Evolutionary conservation across 75 land plant genomes (phyloP).

Genomic region (Ceratopteris richardii): DNA sequence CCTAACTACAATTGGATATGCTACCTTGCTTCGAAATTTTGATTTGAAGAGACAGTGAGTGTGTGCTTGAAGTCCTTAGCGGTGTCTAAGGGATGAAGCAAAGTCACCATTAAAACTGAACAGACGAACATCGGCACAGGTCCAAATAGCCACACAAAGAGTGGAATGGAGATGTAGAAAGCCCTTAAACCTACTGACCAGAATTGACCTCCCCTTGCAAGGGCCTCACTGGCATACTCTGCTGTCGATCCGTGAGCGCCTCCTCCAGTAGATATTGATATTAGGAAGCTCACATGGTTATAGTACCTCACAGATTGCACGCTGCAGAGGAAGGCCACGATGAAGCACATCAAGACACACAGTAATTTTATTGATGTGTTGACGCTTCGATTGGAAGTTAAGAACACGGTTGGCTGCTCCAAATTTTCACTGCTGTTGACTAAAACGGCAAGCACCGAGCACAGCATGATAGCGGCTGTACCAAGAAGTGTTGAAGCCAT

Average conservation of each 20-base stretch:
- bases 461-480: slow-evolving; percentile 23
- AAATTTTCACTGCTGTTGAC: slow-evolving; percentile 5
- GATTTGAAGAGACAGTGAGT: too few species aligned
- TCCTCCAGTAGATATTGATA: slow-evolving; percentile 24
- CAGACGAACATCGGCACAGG: slow-evolving; percentile 65
- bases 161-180: slow-evolving; percentile 68
- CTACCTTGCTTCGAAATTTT: too few species aligned
- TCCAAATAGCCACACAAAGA: slow-evolving; percentile 82
- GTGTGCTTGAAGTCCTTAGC: too few species aligned
- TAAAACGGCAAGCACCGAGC: slow-evolving; percentile 16
- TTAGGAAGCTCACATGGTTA: slow-evolving; percentile 32
- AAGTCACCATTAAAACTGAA: slow-evolving; percentile 21
- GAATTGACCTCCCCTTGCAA: slow-evolving; percentile 57
- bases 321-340: slow-evolving; percentile 24
- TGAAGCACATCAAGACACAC: slow-evolving; percentile 15
- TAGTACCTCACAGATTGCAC: slow-evolving; percentile 26
- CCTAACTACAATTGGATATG: too few species aligned
- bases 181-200: slow-evolving; percentile 74
- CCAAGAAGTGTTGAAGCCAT: slow-evolving; percentile 43
- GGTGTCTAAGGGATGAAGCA: slow-evolving; percentile 61
- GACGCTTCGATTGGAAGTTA: background rate
- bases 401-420: background rate
- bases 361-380: slow-evolving; percentile 16
- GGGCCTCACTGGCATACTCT: slow-evolving; percentile 48
- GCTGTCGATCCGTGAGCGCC: slow-evolving; percentile 16